Evolutionary conservation across 1,139 yeast genomes (phyloP), one percentile per base, ranked within the genome.

Genomic region (Spathaspora sp.): DNA sequence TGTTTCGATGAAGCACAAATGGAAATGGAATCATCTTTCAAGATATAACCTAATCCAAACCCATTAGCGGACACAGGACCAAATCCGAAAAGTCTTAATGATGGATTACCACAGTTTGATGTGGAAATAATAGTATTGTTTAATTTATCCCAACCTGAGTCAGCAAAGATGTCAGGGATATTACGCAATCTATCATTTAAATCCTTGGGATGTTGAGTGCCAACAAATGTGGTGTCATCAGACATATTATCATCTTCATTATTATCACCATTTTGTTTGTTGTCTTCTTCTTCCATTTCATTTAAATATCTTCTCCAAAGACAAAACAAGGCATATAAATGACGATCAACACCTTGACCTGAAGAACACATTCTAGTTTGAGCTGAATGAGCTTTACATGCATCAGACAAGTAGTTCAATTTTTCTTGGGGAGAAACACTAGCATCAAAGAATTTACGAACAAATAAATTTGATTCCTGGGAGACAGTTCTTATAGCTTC

Each of bases 21-120:
- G 2, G 95, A 85, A 45, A 90, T 81, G 4, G 93, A 84, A 59
- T 88, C 89, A 48, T 82, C 89, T 63, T 90, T 89, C 58, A 90
- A 86, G 56, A 90, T 89, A 64, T 90, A 90, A 2, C 96, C 97
- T 43, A 90, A 78, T 24, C 97, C 97, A 68, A 87, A 90, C 13
- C 97, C 97, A 58, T 86, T 89, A 18, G 95, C 84, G 29, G 89
- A 80, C 6, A 88, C 91, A 2, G 97, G 97, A 4, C 97, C 97
- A 67, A 90, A 90, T 0, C 97, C 97, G 68, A 90, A 90, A 51
- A 86, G 77, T 56, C 91, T 80, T 52, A 90, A 74, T 1, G 96
- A 81, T 6, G 97, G 96, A 62, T 90, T 90, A 47, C 97, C 97
- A 59, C 80, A 74, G 49, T 68, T 66, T 3, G 72, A 73, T 7